Percentiles rank a stretch among this genome's conserved stretches.
Conservation (phyloP, 805 yeast species). For the Metschnikowia noctiluminum region DNA sequence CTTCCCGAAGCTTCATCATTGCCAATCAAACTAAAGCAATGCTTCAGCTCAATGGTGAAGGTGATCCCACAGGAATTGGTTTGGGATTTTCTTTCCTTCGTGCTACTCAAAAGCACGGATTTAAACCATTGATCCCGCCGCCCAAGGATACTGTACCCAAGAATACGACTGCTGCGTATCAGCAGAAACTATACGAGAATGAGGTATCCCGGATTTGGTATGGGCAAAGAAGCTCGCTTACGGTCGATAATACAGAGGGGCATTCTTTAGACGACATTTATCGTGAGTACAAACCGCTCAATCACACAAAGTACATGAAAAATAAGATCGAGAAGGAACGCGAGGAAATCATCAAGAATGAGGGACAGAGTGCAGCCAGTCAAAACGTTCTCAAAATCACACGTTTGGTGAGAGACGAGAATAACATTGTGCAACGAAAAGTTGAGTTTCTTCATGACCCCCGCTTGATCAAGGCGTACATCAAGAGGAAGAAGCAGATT, state of each 20-base stretch:
- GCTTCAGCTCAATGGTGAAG: constrained; percentile 91
- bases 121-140: constrained; percentile 41
- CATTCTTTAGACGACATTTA: constrained; percentile 37
- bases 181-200: constrained; percentile 87
- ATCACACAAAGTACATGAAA: constrained; percentile 31
- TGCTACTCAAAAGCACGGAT: constrained; percentile 95
- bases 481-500: constrained; percentile 63
- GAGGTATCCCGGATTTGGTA: constrained; percentile 90
- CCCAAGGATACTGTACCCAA: constrained; percentile 38
- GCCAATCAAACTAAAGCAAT: constrained; percentile 97
- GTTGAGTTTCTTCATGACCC: constrained; percentile 81
- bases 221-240: constrained; percentile 64
- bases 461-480: constrained; percentile 79
- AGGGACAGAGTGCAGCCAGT: constrained; percentile 22
- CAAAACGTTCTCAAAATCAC: constrained; percentile 49
- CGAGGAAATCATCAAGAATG: constrained; percentile 28
- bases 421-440: constrained; percentile 80
- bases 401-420: constrained; percentile 75
- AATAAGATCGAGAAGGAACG: constrained; percentile 34
- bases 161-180: constrained; percentile 46
- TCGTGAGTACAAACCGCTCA: constrained; percentile 36
- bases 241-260: constrained; percentile 33
- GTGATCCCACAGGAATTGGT: constrained; percentile 91
- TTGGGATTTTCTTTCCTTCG: constrained; percentile 84
- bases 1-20: constrained; percentile 84